Base-by-base conservation (phyloP, 2,329 filamentous ascomycete species). In the Epichloe sibirici region DNA sequence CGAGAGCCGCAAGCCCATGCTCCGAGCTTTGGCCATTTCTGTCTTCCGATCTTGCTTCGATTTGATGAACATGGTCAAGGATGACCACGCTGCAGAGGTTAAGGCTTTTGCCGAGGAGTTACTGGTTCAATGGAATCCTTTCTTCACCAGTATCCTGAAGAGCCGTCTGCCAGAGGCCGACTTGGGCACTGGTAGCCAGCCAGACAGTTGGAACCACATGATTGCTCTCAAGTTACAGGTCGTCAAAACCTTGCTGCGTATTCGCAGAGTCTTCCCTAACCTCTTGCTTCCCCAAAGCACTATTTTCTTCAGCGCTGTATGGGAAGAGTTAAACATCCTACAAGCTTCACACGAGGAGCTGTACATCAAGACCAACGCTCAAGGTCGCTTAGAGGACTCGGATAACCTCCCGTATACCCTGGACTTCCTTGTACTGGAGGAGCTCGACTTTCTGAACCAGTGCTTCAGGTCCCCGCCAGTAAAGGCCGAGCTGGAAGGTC, bases 31-130 rank as follows among this genome's bases (percentile, higher is more conserved):
- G 59, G 88, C 93, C 40, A 85, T 97, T 43, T 88, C 86, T 42
- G 88, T 96, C 53, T 95, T 97, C 74, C 81, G 89, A 53, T 83
- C 83, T 48, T 95, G 89, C 69, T 95, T 98, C 66, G 90, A 97
- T 65, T 88, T 93, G 53, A 81, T 98, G 72, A 90, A 97, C 70
- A 95, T 96, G 81, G 87, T 97, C 58, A 86, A 95, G 75, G 90
- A 95, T 59, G 88, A 95, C 60, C 88, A 97, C 69, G 87, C 88
- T 62, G 78, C 79, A 53, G 88, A 88, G 52, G 89, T 97, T 56
- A 93, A 88, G 68, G 78, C 77, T 1, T 98, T 98, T 66, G 90
- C 91, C 51, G 88, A 95, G 56, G 86, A 95, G 63, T 82, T 89
- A 0, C 76, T 97, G 48, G 78, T 76, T 59, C 79, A 81, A 49